Base-by-base conservation (phyloP, 345 rosid species). In the Excoecaria agallocha region DNA sequence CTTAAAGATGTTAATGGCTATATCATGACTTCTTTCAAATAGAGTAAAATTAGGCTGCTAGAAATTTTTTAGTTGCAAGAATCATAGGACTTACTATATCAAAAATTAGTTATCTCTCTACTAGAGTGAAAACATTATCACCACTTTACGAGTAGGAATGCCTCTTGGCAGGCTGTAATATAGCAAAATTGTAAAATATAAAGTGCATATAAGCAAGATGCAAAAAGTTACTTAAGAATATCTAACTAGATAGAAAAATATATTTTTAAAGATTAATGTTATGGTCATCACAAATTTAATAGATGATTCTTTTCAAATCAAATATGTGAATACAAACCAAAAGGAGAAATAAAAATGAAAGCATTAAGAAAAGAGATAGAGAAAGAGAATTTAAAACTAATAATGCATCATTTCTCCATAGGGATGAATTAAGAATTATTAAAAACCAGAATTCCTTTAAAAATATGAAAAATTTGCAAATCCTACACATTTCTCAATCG, bases 31-130 rank as follows among this genome's bases (percentile, higher is more conserved):
- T 12, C 12, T 41, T 38, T 77, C 38, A 30, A 52, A 50, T 5
- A 49, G 20, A 55, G 12, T 41, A 37, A 10, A 73, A 49, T 56
- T 54, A 55, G 57, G 12, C 51, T 73, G 12, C 13, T 45, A 69
- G 43, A 45, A 30, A 12, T 17, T 38, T n/a, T 55, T 73, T 3
- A 9, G 55, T 43, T 30, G 7, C 56, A 55, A 41, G 19, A 68
- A 41, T 58, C 8, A 56, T 74, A 71, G 22, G 51, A 74, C 98
- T 87, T 83, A 92, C 97, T 73, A 94, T 86, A 76, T 94, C 98
- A 85, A 94, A 94, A 56, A 92, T 75, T 25, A 91, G 84, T 79
- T 94, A 97, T 76, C 95, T 89, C 90, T 91, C 98, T 67, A 92
- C 90, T 1, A 98, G 96, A 82, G 87, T 80, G 74, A 93, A 92